A percentile compares a stretch with the other conserved stretches of the same genome.
These are phyloP conservation scores for Cystobasidium pallidum DNA, from an alignment of 1,284 basidiomycete genomes.

Conservation along the genomic window DNA sequence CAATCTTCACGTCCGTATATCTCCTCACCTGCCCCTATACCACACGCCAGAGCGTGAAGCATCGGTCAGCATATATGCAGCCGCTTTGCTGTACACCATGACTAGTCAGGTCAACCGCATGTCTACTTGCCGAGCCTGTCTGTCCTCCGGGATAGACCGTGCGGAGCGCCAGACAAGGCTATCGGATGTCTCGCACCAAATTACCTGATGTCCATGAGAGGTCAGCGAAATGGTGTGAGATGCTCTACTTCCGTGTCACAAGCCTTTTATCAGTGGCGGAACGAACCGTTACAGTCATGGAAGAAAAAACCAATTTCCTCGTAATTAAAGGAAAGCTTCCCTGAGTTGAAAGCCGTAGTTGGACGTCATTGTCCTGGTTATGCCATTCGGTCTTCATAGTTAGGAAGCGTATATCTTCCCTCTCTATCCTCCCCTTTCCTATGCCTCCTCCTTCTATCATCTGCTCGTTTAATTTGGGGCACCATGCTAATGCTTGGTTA, in stretches of 20 bases:
- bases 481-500: conserved; percentile 7
- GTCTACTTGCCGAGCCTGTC: conserved; percentile 21
- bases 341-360: conserved; percentile 45
- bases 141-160: conserved; percentile 5
- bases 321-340: conserved; percentile 38
- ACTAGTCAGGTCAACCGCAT: conserved; percentile 46
- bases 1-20: too few relatives aligned
- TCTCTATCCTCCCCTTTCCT: not conserved
- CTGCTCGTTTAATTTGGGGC: not conserved
- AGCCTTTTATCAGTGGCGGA: conserved; percentile 37
- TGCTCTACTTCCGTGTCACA: conserved; percentile 7
- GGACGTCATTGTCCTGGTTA: conserved; percentile 22
- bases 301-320: conserved; percentile 42
- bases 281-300: conserved; percentile 47
- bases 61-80: not conserved
- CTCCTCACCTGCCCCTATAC: conserved; percentile 20
- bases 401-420: conserved; percentile 41
- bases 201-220: not conserved
- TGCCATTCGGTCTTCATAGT: conserved; percentile 46
- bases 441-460: not conserved
- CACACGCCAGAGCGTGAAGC: not conserved
- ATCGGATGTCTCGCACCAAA: conserved; percentile 13
- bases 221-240: conserved; percentile 22
- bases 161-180: conserved; percentile 24
- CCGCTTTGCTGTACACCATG: conserved; percentile 14